These are phyloP conservation scores for Bonia amplexicaulis DNA, from an alignment of 176 grass and related monocot species.

Conservation along the genomic window DNA sequence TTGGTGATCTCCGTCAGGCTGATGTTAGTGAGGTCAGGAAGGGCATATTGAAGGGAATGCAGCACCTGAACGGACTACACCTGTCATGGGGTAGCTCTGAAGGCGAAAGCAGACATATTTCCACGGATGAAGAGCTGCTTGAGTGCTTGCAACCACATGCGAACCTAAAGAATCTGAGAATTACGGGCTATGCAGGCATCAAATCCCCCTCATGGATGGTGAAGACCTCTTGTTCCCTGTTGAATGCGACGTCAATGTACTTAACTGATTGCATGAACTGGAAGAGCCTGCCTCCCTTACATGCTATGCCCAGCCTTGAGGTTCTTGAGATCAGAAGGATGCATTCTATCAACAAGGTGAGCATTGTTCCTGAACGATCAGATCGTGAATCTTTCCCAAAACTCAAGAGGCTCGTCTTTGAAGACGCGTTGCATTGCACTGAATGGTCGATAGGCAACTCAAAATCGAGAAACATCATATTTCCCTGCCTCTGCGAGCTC, in stretches of 20 bases:
- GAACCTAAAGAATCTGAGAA: background rate
- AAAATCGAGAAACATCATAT: background rate
- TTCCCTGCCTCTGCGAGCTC: constrained; percentile 33
- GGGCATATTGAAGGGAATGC: constrained; percentile 32
- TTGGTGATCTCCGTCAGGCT: constrained; percentile 6
- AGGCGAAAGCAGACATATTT: background rate
- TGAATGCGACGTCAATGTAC: constrained; percentile 7
- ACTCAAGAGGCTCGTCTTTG: constrained; percentile 32
- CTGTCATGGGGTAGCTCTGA: constrained; percentile 24
- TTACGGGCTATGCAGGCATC: constrained; percentile 18
- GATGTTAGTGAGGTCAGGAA: constrained; percentile 2
- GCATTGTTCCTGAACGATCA: background rate
- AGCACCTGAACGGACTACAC: constrained; percentile 16
- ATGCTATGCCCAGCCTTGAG: constrained; percentile 26
- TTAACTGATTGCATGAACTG: constrained; percentile 28
- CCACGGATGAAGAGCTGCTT: constrained; percentile 18
- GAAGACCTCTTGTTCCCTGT: background rate
- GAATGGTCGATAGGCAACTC: constrained; percentile 33
- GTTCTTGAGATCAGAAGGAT: constrained; percentile 38
- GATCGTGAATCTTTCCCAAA: constrained; percentile 27
- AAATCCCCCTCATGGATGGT: constrained; percentile 25
- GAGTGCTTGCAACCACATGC: constrained; percentile 38
- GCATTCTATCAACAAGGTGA: constrained; percentile 22
- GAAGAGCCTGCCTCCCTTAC: constrained; percentile 27
- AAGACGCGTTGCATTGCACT: constrained; percentile 3